Evolutionary conservation across 345 rosid species (phyloP).

Genomic region (Garcia nutans): DNA sequence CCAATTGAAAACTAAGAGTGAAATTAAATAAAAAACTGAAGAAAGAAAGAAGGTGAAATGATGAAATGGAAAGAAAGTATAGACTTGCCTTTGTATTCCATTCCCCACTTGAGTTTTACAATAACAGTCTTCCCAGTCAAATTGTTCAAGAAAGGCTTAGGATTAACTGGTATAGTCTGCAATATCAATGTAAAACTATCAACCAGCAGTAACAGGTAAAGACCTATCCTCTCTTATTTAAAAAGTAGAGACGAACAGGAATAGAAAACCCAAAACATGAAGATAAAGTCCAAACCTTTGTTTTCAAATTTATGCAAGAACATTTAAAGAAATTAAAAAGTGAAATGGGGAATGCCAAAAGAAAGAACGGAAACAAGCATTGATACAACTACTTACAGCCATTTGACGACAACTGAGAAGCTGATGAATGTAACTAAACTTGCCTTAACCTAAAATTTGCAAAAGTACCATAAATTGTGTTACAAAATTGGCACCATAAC

Average conservation of each 20-base stretch:
- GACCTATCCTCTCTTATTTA: background rate
- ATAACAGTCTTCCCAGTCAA: constrained; percentile 82
- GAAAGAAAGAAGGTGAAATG: background rate
- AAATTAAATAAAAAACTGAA: constrained; percentile 1
- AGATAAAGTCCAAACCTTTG: background rate
- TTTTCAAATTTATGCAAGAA: background rate
- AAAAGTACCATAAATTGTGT: background rate
- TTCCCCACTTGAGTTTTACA: constrained; percentile 91
- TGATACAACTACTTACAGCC: constrained; percentile 29
- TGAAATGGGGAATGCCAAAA: too few relatives aligned
- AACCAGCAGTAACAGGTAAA: background rate
- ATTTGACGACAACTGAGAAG: constrained; percentile 11
- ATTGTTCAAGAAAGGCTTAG: constrained; percentile 88
- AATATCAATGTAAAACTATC: constrained; percentile 5
- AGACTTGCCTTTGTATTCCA: constrained; percentile 76
- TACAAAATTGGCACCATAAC: background rate
- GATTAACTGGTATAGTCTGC: constrained; percentile 87
- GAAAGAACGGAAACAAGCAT: background rate
- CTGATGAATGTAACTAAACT: background rate
- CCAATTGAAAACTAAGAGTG: background rate
- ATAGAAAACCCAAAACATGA: background rate
- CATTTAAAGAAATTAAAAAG: background rate
- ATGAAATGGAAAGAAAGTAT: background rate
- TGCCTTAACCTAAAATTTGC: background rate
- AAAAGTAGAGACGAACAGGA: background rate